These are phyloP conservation scores for Daedaleopsis nitida DNA, from an alignment of 768 basidiomycete genomes.

Conservation along the genomic window DNA sequence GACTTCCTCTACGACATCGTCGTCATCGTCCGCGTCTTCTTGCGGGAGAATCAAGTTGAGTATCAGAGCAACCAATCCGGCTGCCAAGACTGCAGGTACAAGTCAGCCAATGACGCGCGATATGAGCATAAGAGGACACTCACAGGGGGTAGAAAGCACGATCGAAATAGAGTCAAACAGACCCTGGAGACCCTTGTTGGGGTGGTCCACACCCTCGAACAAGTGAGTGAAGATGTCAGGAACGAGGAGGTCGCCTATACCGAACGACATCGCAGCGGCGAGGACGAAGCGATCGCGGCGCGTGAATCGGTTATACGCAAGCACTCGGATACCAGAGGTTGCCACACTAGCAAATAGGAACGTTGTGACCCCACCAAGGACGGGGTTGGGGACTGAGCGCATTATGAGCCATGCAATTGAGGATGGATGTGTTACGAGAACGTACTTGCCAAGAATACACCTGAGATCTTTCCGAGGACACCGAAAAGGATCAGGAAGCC, in stretches of 20 bases:
- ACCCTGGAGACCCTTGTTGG: conserved; percentile 60
- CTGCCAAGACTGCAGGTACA: conserved; percentile 39
- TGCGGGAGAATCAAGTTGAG: conserved; percentile 49
- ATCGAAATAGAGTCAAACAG: conserved; percentile 81
- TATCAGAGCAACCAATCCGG: conserved; percentile 45
- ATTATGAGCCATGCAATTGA: background rate
- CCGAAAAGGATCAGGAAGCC: conserved; percentile 80
- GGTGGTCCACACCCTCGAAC: conserved; percentile 60
- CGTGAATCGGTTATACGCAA: conserved; percentile 59
- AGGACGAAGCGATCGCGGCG: conserved; percentile 71
- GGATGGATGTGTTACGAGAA: background rate
- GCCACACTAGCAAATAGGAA: conserved; percentile 82
- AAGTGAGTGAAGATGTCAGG: conserved; percentile 66
- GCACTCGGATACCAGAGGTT: conserved; percentile 69
- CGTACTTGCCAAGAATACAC: conserved; percentile 77
- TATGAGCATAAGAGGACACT: conserved; percentile 29
- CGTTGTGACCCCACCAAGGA: conserved; percentile 84
- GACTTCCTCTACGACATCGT: conserved; percentile 12
- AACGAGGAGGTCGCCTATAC: conserved; percentile 71
- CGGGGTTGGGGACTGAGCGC: conserved; percentile 66
- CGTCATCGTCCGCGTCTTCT: conserved; percentile 26
- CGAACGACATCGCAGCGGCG: conserved; percentile 67
- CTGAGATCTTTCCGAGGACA: conserved; percentile 78
- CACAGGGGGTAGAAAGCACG: conserved; percentile 79
- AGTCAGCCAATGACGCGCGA: background rate